phyloP scores from a whole-genome alignment of 1,139 yeast genomes.

The Nakaseomyces bracarensis region DNA sequence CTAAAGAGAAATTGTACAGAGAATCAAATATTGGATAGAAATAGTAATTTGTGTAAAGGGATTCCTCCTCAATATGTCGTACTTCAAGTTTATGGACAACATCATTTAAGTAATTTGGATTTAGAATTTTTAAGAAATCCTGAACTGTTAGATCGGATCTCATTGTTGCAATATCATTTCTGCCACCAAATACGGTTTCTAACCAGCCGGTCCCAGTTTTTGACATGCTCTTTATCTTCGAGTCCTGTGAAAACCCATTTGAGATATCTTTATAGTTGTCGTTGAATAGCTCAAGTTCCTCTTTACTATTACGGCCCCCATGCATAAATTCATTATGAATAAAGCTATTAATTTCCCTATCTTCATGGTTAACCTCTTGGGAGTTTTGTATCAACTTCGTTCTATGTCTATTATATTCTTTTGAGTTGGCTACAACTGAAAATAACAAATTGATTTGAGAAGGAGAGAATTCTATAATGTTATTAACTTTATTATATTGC shows the following conservation, averaged over 20 bases:
- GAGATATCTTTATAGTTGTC: conserved; percentile 30
- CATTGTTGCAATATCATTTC: conserved; percentile 14
- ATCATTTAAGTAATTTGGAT: conserved; percentile 47
- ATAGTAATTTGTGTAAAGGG: conserved; percentile 32
- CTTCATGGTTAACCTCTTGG: conserved; percentile 20
- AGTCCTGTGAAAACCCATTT: conserved; percentile 25
- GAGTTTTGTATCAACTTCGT: conserved; percentile 2
- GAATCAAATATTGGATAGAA: conserved; percentile 66
- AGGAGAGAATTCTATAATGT: conserved; percentile 35
- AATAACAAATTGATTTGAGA: conserved; percentile 35
- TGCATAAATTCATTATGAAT: conserved; percentile 27
- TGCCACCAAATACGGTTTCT: conserved; percentile 14
- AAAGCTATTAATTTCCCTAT: conserved; percentile 24
- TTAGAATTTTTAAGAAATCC: conserved; percentile 37
- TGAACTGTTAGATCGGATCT: conserved; percentile 32
- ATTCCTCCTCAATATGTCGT: conserved; percentile 22
- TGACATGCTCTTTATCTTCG: conserved; percentile 10
- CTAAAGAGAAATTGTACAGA: conserved; percentile 76
- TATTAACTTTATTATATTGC: conserved; percentile 35
- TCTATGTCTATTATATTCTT: conserved; percentile 16
- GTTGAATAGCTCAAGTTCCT: conserved; percentile 30
- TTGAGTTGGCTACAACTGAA: conserved; percentile 33
- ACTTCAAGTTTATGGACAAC: conserved; percentile 44
- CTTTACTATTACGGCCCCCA: conserved; percentile 18
- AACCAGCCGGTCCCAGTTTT: conserved; percentile 15